Evolutionary conservation across 169 alveolate species (phyloP).

Genomic region (Sarcocystis neurona): DNA sequence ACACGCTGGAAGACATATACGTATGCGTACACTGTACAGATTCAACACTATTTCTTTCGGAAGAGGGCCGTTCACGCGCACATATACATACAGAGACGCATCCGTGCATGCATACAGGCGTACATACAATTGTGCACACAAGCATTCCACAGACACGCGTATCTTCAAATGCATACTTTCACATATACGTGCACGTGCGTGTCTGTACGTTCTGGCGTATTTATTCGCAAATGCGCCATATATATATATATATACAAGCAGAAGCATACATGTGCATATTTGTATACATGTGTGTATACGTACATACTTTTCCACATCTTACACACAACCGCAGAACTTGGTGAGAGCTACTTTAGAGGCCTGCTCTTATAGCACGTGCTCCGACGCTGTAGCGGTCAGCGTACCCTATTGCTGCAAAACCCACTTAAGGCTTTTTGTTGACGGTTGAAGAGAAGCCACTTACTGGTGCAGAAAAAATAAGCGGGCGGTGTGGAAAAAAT

Average conservation of each 20-base stretch:
- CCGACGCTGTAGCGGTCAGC: slow-evolving; percentile 6
- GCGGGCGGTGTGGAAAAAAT: too few relatives aligned
- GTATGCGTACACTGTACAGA: background rate
- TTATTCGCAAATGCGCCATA: background rate
- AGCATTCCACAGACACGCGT: background rate
- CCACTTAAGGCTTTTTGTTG: too few relatives aligned
- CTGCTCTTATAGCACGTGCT: background rate
- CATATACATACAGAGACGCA: background rate
- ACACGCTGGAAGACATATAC: too few relatives aligned
- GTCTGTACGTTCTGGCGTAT: background rate
- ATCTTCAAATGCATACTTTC: too few relatives aligned
- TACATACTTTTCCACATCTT: background rate
- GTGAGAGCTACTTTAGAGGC: background rate
- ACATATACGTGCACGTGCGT: background rate
- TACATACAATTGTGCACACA: background rate
- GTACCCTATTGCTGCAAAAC: too few relatives aligned
- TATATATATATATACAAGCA: background rate
- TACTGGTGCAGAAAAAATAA: too few relatives aligned
- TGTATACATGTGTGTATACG: background rate
- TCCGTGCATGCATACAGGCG: background rate
- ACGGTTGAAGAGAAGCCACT: too few relatives aligned
- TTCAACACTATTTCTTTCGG: background rate
- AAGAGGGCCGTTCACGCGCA: background rate
- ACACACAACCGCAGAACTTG: background rate
- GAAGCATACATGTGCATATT: background rate